Evolutionary conservation across 1,284 basidiomycete genomes (phyloP).

Genomic region (Puccinia horiana): DNA sequence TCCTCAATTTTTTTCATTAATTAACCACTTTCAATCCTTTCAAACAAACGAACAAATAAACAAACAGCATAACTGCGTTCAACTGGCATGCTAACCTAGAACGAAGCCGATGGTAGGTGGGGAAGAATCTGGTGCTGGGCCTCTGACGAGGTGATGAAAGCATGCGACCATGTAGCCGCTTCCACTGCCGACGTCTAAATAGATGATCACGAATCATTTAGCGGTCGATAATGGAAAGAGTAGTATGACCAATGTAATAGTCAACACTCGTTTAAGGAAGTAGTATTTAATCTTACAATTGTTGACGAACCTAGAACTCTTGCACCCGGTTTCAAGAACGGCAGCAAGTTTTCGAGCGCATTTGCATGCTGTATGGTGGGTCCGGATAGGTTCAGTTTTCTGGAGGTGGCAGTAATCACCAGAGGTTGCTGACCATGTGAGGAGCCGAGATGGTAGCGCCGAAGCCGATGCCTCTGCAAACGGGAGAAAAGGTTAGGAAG

Average conservation of each 20-base stretch:
- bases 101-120: neutral
- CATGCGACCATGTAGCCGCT: constrained; percentile 66
- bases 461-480: constrained; percentile 70
- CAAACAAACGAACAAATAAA: constrained; percentile 31
- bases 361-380: constrained; percentile 70
- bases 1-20: constrained; percentile 58
- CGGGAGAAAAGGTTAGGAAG: constrained; percentile 17
- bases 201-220: neutral
- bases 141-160: constrained; percentile 70
- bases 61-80: constrained; percentile 54
- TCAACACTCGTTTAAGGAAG: too few relatives aligned
- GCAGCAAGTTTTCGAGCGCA: constrained; percentile 71
- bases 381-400: constrained; percentile 50
- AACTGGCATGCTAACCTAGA: constrained; percentile 52
- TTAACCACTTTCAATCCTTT: neutral
- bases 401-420: neutral
- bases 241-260: neutral
- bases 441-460: constrained; percentile 86
- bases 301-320: constrained; percentile 78
- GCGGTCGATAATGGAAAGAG: neutral
- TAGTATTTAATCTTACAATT: too few relatives aligned
- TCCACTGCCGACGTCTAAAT: constrained; percentile 40
- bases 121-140: constrained; percentile 50
- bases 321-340: constrained; percentile 70
- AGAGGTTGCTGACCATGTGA: constrained; percentile 69